Conservation (phyloP, 257 asterid species). For the Plantago elongata region DNA sequence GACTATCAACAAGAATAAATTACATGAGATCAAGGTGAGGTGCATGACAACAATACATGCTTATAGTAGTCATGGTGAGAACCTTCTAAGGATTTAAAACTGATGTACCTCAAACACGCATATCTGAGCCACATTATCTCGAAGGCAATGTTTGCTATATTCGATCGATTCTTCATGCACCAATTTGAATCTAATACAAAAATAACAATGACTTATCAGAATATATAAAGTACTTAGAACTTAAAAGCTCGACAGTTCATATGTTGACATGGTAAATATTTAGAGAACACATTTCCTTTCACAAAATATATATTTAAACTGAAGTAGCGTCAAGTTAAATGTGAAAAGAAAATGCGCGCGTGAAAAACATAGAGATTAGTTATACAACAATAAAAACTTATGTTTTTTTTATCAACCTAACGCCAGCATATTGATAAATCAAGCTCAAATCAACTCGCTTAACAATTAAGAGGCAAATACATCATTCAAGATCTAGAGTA, state of each 20-base stretch:
- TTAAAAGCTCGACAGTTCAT: not conserved
- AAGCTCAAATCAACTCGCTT: not conserved
- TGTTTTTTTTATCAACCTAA: not conserved
- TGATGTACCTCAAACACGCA: conserved; percentile 79
- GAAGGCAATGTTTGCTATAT: conserved; percentile 68
- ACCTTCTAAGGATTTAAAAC: conserved; percentile 15
- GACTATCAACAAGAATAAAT: conserved; percentile 43
- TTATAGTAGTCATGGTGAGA: conserved; percentile 5
- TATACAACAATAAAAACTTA: too few relatives aligned
- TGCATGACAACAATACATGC: conserved; percentile 9
- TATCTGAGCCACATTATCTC: conserved; percentile 97
- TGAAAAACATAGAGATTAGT: not conserved
- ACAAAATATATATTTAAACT: conserved; percentile 11
- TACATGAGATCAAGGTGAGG: conserved; percentile 12
- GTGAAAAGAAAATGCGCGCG: not conserved
- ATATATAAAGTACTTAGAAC: not conserved
- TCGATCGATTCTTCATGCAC: conserved; percentile 82
- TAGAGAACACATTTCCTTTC: not conserved
- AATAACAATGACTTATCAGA: conserved; percentile 2
- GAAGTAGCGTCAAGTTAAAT: not conserved
- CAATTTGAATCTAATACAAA: conserved; percentile 74
- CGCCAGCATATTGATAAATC: not conserved
- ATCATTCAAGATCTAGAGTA: conserved; percentile 13
- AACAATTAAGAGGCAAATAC: conserved; percentile 7
- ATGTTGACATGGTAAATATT: conserved; percentile 4